Evolutionary conservation across 2,329 filamentous ascomycete genomes (phyloP), one percentile per base, ranked within the genome.

Genomic region (Colletotrichum musicola): DNA sequence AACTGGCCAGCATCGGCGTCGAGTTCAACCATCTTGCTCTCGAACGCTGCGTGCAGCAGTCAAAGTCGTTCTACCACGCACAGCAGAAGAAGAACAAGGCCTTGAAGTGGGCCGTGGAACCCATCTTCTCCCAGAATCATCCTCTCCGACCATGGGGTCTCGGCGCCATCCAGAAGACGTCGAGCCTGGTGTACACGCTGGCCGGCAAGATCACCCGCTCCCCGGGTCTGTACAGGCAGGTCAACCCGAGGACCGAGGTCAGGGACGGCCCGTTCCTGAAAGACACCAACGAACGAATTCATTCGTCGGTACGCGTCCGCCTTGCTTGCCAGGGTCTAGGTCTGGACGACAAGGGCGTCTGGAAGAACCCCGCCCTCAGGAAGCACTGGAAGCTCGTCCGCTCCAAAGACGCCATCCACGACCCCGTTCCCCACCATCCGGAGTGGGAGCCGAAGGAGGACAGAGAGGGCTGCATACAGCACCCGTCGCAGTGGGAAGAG

Each of bases 261-360:
- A 73, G 75, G 38, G 76, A 77, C 47, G 71, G 74, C 1, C 75
- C 77, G 9, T 86, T 81, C 65, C 80, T 89, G 27, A 74, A 82
- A 59, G 81, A 85, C 68, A 89, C 86, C 10, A 86, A 88, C 72
- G 86, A 89, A 75, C 81, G 83, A 9, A 82, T 88, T 40, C 86
- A 89, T 73, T 83, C 83, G 69, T 86, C 84, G 2, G 86, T 86
- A 1, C 81, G 86, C 1, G 80, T 87, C n/a, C 82, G 86, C 4
- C 80, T 88, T 14, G 83, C 83, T 2, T 84, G 83, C 68, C 74
- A 81, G 58, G 86, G 86, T 1, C 80, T 86, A 3, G 84, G 82
- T 0, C 77, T 85, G 38, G 81, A 88, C 69, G 86, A 88, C 72
- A 74, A 77, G 25, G 77, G 74, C 1, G 65, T 79, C n/a, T 89